A percentile compares a stretch with the other conserved stretches of the same genome.
These are phyloP conservation scores for Sodiomyces alkalinus DNA, from an alignment of 2,329 filamentous ascomycete species.

Conservation along the genomic window DNA sequence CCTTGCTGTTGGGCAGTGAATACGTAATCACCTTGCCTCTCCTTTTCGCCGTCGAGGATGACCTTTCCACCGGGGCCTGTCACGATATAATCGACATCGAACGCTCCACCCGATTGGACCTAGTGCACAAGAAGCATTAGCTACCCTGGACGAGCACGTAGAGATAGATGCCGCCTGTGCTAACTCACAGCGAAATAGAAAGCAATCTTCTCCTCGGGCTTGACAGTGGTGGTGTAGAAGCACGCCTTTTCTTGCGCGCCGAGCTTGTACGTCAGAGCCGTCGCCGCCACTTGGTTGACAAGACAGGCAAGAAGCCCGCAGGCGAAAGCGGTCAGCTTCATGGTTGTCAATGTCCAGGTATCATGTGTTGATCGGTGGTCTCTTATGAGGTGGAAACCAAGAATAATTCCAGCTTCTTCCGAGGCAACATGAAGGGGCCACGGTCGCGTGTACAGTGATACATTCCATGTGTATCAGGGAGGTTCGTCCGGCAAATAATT, in stretches of 20 bases:
- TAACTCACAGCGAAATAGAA: constrained; percentile 91
- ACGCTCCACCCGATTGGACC: constrained; percentile 97
- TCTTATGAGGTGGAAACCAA: not conserved
- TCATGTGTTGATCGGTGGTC: not conserved
- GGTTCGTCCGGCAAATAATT: too few relatives aligned
- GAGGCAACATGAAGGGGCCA: constrained; percentile 3
- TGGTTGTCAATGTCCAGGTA: constrained; percentile 28
- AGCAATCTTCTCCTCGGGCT: constrained; percentile 74
- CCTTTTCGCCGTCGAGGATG: constrained; percentile 77
- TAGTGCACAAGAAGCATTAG: constrained; percentile 18
- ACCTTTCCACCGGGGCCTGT: constrained; percentile 66
- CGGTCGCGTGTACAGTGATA: constrained; percentile 1
- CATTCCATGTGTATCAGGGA: not conserved
- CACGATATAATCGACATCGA: constrained; percentile 90
- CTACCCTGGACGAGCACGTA: too few relatives aligned
- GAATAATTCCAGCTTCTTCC: not conserved
- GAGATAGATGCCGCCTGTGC: not conserved
- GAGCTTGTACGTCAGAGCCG: constrained; percentile 88
- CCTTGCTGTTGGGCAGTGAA: constrained; percentile 81
- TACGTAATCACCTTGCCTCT: constrained; percentile 91
- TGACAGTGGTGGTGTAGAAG: constrained; percentile 73
- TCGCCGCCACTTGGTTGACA: constrained; percentile 60
- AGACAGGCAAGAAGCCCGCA: constrained; percentile 58
- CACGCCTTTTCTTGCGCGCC: constrained; percentile 85
- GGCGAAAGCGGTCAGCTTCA: constrained; percentile 50